A percentile compares a stretch with the other conserved stretches of the same genome.
Conservation (phyloP, 225 moss, liverwort and hornwort genomes). For the Pleurozium schreberi region DNA sequence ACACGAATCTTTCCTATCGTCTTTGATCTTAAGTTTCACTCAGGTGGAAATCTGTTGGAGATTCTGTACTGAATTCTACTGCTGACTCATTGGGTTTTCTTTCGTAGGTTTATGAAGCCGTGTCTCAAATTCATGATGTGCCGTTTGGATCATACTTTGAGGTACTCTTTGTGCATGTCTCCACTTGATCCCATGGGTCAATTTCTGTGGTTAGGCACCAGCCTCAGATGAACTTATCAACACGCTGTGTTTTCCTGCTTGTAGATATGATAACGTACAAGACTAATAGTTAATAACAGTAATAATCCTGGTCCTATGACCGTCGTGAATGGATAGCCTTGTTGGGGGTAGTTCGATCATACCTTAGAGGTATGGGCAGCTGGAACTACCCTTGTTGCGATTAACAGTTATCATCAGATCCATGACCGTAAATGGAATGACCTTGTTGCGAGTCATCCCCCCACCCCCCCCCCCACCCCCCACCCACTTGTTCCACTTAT, state of each 20-base stretch:
- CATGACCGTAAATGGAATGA: background rate
- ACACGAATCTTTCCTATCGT: background rate
- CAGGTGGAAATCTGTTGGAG: background rate
- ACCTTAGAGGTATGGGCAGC: background rate
- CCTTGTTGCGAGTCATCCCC: background rate
- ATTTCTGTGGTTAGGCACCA: background rate
- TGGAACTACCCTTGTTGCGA: background rate
- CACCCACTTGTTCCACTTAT: background rate
- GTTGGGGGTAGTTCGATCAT: background rate
- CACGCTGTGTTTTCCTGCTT: background rate
- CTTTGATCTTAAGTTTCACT: background rate
- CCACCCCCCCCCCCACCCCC: background rate
- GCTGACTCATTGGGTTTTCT: background rate
- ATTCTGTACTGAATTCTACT: background rate
- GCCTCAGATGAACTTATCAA: background rate
- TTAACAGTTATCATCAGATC: background rate
- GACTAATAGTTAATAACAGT: background rate
- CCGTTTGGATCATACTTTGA: conserved; percentile 91
- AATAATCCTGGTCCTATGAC: background rate
- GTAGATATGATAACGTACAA: background rate
- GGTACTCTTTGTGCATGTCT: conserved; percentile 20
- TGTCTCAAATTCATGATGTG: conserved; percentile 76
- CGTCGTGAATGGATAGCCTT: background rate
- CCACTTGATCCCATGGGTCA: background rate
- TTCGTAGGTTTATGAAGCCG: conserved; percentile 65